Evolutionary conservation across 108 stramenopile species (phyloP), one percentile per base, ranked within the genome.

Genomic region (Cyclotella kingstonii): DNA sequence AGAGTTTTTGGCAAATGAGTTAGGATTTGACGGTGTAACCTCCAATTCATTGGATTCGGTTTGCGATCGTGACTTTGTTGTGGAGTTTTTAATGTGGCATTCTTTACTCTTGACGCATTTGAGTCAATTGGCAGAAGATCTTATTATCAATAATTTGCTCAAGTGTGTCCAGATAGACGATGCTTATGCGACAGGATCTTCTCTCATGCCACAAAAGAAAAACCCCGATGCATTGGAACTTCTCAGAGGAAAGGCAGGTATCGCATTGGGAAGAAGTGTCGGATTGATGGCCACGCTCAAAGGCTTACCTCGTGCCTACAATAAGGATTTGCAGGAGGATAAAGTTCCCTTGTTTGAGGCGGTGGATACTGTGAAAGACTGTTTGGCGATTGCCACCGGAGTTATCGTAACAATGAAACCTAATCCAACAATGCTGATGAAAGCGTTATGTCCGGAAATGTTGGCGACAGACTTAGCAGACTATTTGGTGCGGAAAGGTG

Each of bases 161-260:
- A 83, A 80, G 70, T 86, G 87, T 50, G 92, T 99, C 25, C 71
- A 81, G n/a, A 90, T 99, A 36, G 90, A 89, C 60, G 96, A 98
- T 67, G 96, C 97, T 22, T 99, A 99, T 81, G 90, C 95, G 15
- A 99, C 98, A 14, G 98, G 98, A 50, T 94, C 91, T 49, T 95
- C 93, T 18, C 86, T 99, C 60, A 99, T 99, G 98, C 98, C 98
- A 5, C 98, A 99, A 80, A 99, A 99, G 95, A 97, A 97, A 80
- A 99, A 99, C 69, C 98, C 98, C 0, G 98, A 99, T 83, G 98
- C 98, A 4, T 74, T 98, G 59, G 98, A 99, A 76, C 76, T 99
- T 42, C 78, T 99, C 26, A 82, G 98, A 54, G 98, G 97, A 54
- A 99, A 99, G 83, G 90, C 97, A 11, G 98, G 97, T 18, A 81